These are phyloP conservation scores for Pichia sp. DNA, from an alignment of 1,139 yeast genomes.

Conservation along the genomic window DNA sequence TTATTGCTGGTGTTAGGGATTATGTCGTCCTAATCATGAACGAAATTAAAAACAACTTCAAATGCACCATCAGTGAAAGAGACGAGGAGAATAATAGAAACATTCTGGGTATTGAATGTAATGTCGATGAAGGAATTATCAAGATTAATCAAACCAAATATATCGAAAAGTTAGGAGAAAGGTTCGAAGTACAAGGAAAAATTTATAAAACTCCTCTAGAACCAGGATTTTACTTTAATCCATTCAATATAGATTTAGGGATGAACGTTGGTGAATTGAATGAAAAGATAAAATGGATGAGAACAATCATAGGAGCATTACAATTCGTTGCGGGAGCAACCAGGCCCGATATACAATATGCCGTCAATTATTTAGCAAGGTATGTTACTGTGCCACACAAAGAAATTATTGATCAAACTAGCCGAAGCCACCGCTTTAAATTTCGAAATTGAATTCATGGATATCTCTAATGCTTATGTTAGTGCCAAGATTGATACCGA, in stretches of 20 bases:
- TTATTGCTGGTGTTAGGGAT: not conserved
- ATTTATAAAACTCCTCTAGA: not conserved
- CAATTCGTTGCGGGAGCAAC: conserved; percentile 1
- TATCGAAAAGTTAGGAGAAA: not conserved
- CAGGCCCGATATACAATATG: not conserved
- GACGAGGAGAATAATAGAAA: not conserved
- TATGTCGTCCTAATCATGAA: not conserved
- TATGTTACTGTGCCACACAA: not conserved
- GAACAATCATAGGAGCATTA: not conserved
- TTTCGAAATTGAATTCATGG: conserved; percentile 1
- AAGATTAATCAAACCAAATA: not conserved
- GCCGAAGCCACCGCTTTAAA: not conserved
- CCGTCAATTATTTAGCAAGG: not conserved
- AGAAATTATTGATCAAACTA: not conserved
- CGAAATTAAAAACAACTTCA: not conserved
- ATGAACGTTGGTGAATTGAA: not conserved
- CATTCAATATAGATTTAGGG: not conserved
- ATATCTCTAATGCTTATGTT: conserved; percentile 3
- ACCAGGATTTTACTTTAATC: not conserved
- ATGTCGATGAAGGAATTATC: not conserved
- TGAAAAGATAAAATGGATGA: not conserved
- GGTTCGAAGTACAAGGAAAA: not conserved
- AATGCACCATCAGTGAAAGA: not conserved
- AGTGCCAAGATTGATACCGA: conserved; percentile 1
- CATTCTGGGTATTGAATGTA: conserved; percentile 1